These are phyloP conservation scores for Talaromyces sp. DNA, from an alignment of 2,329 filamentous ascomycete genomes.

Conservation along the genomic window DNA sequence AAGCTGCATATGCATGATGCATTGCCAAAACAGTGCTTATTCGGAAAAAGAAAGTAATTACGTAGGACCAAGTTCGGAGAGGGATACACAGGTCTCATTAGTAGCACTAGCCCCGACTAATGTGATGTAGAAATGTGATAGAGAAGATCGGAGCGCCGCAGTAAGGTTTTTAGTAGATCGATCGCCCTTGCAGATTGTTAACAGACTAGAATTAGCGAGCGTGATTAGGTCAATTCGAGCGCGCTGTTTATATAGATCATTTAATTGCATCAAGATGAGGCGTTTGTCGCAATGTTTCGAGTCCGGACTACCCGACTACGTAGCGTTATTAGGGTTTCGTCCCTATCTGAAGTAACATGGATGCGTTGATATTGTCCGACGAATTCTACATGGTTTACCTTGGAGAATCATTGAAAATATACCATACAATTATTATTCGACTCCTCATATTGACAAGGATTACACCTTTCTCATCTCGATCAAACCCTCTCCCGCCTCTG, in stretches of 20 bases:
- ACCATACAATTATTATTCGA: not conserved
- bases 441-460: not conserved
- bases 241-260: not conserved
- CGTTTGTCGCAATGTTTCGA: not conserved
- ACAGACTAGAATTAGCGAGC: not conserved
- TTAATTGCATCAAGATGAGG: not conserved
- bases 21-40: not conserved
- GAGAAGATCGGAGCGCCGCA: not conserved
- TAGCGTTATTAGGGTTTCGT: not conserved
- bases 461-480: constrained; percentile 35
- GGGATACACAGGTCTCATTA: not conserved
- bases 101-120: not conserved
- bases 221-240: not conserved
- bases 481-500: constrained; percentile 34
- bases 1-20: not conserved
- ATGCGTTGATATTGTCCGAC: not conserved
- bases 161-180: not conserved
- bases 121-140: not conserved
- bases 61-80: not conserved
- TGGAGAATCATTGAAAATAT: not conserved
- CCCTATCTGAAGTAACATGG: not conserved
- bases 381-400: not conserved
- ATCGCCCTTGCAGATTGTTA: constrained; percentile 17
- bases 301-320: not conserved
- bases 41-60: not conserved